Conservation (phyloP, 1,139 yeast genomes). For the Geotrichum macrosporum region DNA sequence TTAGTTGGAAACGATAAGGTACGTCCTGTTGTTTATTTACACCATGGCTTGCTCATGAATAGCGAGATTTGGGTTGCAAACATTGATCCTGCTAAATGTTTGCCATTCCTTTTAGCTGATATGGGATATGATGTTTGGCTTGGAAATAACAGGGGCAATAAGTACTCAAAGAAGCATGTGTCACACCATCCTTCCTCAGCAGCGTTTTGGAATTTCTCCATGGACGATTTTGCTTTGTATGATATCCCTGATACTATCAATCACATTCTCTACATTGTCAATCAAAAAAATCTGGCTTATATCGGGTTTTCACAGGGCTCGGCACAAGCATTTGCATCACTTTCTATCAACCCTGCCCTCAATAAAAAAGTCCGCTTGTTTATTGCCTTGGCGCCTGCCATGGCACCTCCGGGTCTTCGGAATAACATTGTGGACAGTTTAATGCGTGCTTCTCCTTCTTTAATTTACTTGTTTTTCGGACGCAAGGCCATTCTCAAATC, state of each 20-base stretch:
- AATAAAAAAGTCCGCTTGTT: conserved; percentile 66
- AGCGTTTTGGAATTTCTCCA: conserved; percentile 76
- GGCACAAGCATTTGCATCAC: conserved; percentile 82
- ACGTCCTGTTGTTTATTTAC: conserved; percentile 64
- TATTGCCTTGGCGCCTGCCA: conserved; percentile 87
- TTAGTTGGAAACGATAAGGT: conserved; percentile 22
- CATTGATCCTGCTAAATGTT: conserved; percentile 53
- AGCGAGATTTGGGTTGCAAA: conserved; percentile 81
- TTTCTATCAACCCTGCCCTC: conserved; percentile 64
- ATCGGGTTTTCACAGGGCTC: conserved; percentile 91
- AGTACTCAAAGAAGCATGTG: conserved; percentile 62
- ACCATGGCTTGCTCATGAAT: conserved; percentile 88
- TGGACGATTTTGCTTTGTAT: conserved; percentile 78
- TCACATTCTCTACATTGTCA: conserved; percentile 52
- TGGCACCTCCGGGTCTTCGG: conserved; percentile 83
- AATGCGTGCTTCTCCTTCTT: conserved; percentile 71
- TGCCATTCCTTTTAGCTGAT: conserved; percentile 74
- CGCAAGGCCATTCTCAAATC: conserved; percentile 67
- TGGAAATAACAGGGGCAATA: conserved; percentile 87
- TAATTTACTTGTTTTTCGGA: conserved; percentile 72
- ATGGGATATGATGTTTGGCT: conserved; percentile 89
- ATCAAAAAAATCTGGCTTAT: conserved; percentile 49
- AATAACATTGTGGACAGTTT: conserved; percentile 72
- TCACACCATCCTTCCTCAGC: conserved; percentile 43
- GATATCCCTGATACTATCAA: conserved; percentile 75